Evolutionary conservation across 2,329 filamentous ascomycete species (phyloP).

Genomic region (Boeremia exigua): DNA sequence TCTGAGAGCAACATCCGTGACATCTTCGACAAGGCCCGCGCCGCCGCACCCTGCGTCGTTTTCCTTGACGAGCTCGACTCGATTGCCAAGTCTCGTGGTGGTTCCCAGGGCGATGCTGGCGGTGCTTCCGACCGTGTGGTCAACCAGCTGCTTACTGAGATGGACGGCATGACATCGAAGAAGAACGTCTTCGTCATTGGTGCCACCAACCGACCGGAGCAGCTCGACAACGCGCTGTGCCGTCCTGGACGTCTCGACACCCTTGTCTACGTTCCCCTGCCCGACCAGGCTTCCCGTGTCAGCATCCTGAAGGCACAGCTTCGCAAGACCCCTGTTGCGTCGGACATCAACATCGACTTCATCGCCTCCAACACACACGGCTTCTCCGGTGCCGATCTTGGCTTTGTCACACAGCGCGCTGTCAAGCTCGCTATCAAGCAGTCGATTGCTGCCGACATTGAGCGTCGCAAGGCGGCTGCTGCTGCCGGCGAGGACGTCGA

Average conservation of each 20-base stretch:
- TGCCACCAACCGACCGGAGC: slow-evolving; percentile 97
- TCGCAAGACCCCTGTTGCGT: slow-evolving; percentile 92
- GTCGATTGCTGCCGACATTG: slow-evolving; percentile 86
- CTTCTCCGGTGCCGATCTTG: slow-evolving; percentile 99
- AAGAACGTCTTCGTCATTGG: slow-evolving; percentile 99
- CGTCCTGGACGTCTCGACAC: slow-evolving; percentile 98
- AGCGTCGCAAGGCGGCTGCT: slow-evolving; percentile 87
- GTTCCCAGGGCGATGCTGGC: slow-evolving; percentile 92
- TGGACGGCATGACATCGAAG: slow-evolving; percentile 99
- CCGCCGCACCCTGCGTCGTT: slow-evolving; percentile 95
- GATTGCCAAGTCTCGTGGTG: slow-evolving; percentile 98
- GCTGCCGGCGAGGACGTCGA: slow-evolving; percentile 74
- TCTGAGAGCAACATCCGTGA: slow-evolving; percentile 99
- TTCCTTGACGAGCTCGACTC: slow-evolving; percentile 99
- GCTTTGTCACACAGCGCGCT: slow-evolving; percentile 97
- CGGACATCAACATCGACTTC: slow-evolving; percentile 85
- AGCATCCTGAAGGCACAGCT: slow-evolving; percentile 94
- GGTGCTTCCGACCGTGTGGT: slow-evolving; percentile 99
- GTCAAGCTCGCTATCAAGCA: slow-evolving; percentile 99
- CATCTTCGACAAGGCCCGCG: slow-evolving; percentile 99
- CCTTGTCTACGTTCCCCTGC: slow-evolving; percentile 96
- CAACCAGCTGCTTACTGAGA: slow-evolving; percentile 98
- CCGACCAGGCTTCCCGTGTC: slow-evolving; percentile 87
- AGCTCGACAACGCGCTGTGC: slow-evolving; percentile 96
- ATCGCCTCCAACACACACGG: slow-evolving; percentile 98